Conservation (phyloP, 148 eudicot genomes). For the Dysphania ambrosioides region DNA sequence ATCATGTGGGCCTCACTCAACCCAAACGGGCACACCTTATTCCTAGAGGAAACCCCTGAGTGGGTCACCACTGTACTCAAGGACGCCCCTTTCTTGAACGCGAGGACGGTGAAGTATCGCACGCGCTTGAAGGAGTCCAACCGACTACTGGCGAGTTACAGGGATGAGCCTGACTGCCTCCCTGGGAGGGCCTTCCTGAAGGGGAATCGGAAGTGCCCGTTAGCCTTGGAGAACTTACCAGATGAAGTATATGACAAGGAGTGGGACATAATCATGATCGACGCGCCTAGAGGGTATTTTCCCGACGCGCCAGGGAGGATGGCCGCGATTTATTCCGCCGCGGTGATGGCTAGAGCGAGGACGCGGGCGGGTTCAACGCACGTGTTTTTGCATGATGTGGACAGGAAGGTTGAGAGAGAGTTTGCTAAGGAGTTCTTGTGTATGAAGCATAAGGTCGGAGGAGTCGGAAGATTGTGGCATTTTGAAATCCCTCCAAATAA, state of each 20-base stretch:
- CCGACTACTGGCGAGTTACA: conserved; percentile 19
- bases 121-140: conserved; percentile 32
- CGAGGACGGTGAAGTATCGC: conserved; percentile 33
- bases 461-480: conserved; percentile 47
- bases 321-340: conserved; percentile 46
- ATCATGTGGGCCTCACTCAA: conserved; percentile 47
- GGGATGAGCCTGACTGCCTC: conserved; percentile 23
- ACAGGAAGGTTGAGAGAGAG: conserved; percentile 37
- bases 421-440: conserved; percentile 50
- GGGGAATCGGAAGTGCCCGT: conserved; percentile 29
- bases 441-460: conserved; percentile 32
- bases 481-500: conserved; percentile 40
- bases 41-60: conserved; percentile 39
- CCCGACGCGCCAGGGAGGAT: conserved; percentile 45
- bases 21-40: conserved; percentile 38
- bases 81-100: conserved; percentile 33
- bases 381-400: conserved; percentile 44
- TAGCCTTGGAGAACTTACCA: conserved; percentile 30
- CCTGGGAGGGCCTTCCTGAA: conserved; percentile 16
- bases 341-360: conserved; percentile 43
- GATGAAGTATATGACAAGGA: conserved; percentile 45
- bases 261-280: conserved; percentile 50
- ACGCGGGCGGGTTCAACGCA: conserved; percentile 35
- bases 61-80: conserved; percentile 32
- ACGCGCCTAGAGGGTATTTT: conserved; percentile 44